Base-by-base conservation (phyloP, 2,329 filamentous ascomycete species). In the Hysterium pulicare region DNA sequence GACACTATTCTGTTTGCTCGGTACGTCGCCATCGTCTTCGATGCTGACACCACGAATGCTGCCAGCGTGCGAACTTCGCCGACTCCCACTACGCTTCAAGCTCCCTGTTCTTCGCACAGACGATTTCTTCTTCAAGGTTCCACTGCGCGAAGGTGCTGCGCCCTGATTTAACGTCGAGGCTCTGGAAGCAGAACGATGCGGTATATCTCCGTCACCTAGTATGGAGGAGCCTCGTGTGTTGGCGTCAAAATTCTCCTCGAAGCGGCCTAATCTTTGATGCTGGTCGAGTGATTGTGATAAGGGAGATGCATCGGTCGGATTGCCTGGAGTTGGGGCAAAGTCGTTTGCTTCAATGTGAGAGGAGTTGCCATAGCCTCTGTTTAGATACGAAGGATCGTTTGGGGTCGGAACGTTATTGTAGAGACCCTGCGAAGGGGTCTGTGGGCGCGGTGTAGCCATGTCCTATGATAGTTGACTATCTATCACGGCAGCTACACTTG, bases 121-220 rank as follows among this genome's bases (percentile, higher is more conserved):
- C 19, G 74, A 74, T 69, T 89, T 93, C 76, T 97, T 97, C 74
- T 88, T 93, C 55, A 97, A 75, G 0, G 90, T 96, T 46, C 88
- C 87, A 47, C 76, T 76, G 43, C 82, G 77, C 69, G 66, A 77
- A 59, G 58, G 74, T 57, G 54, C 73, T 64, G 59, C 77, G 54
- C 76, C 64, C 61, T 59, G 62, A 62, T 61, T 59, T 61, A 55
- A 30, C 2, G 55, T 65, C 44, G 67, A 79, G 42, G 76, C 75
- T 47, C 76, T 73, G 10, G 83, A 86, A 47, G 74, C 74, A 41
- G 83, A 77, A 52, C 83, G 81, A 63, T 83, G 77, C 68, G 84
- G 74, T 30, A 64, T 46, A 40, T 64, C 61, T 28, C 68, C 68
- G 37, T 72, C 75, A 56, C 81, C 78, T 46, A 82, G 59, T 44